Conservation (phyloP, 1,284 basidiomycete genomes). For the Apiotrichum brassicae region DNA sequence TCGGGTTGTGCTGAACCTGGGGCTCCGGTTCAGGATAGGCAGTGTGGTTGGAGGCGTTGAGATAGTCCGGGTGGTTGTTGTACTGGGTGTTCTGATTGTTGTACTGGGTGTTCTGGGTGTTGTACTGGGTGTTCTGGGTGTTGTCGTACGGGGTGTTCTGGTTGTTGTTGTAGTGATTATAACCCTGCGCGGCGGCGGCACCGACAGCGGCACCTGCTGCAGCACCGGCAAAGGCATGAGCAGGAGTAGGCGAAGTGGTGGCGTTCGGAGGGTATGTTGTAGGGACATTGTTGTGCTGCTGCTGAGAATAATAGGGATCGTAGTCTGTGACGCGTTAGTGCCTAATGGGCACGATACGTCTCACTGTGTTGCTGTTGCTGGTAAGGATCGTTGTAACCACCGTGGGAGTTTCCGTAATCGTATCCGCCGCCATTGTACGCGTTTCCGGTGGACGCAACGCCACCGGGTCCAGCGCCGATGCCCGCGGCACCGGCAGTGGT, state of each 20-base stretch:
- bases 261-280: conserved; percentile 5
- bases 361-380: conserved; percentile 1
- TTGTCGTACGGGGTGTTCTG: neutral
- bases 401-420: conserved; percentile 4
- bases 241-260: too few species aligned
- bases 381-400: conserved; percentile 17
- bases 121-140: neutral
- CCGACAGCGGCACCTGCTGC: neutral
- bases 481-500: conserved; percentile 4
- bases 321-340: neutral
- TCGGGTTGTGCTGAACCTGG: conserved; percentile 1
- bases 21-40: neutral
- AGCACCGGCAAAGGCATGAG: neutral
- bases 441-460: conserved; percentile 25
- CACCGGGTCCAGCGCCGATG: conserved; percentile 28
- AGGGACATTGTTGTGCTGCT: conserved; percentile 12
- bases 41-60: neutral
- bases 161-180: neutral
- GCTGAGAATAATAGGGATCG: conserved; percentile 12
- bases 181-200: neutral
- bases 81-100: neutral
- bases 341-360: neutral
- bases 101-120: conserved; percentile 1
- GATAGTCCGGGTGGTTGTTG: neutral
- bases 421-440: conserved; percentile 1